Base-by-base conservation (phyloP, 768 basidiomycete genomes). In the Auriscalpium orientale region DNA sequence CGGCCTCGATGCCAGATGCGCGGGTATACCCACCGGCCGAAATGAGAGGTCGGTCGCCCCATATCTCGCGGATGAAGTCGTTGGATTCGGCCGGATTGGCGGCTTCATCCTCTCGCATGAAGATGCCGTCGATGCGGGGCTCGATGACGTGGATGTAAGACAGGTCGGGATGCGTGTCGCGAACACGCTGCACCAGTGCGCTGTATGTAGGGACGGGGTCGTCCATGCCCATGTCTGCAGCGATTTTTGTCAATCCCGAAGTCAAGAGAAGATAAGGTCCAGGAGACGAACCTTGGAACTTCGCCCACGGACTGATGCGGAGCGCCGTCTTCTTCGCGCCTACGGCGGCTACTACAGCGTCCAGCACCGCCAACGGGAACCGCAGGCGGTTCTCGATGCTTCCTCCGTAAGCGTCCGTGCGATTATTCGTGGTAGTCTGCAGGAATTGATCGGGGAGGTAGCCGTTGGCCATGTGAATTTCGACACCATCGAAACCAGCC, bases 151-250 rank as follows among this genome's bases (percentile, higher is more conserved):
- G 28, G 28, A 28, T 4, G 28, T 28, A 28, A 2, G 28, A 28
- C 28, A 28, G 4, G 28, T 22, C 74, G 51, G 8, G 81, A 59
- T 76, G 72, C 8, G 56, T 55, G 11, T 66, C 52, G 34, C 66
- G 67, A 33, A 85, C 55, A 34, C 72, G 53, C 6, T 69, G 54
- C 20, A 79, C 72, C 43, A 85, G 58, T 64, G 83, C 74, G 0
- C 70, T 58, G 69, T 80, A 87, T 10, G 78, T 79, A 0, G 82
- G 80, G 3, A 75, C 67, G 0, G 82, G 83, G 55, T 84, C 74
- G 2, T 64, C 60, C 79, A 83, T 80, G 43, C 43, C 15, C 15
- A 15, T 7, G 4, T 28, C 28, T 28, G 28, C 28, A 28, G 28
- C 28, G 4, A 4, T 5, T 7, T 7, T 18, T 5, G 43, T 18